Base-by-base conservation (phyloP, 352 stramenopile genomes). In the Pythium biforme region DNA sequence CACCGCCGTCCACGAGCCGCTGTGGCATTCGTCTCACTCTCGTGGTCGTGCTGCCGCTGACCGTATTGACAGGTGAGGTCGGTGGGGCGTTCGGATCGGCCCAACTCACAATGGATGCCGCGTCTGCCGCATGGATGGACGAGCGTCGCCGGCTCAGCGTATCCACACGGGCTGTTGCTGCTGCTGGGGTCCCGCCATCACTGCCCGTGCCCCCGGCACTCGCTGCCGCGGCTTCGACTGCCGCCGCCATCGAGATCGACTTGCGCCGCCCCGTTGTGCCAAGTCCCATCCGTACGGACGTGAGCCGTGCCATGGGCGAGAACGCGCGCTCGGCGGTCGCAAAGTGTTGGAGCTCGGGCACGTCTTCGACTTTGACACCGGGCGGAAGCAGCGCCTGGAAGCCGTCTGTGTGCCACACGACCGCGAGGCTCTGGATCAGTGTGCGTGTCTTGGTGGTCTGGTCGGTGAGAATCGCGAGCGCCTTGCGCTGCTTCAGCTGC, bases 331-430 rank as follows among this genome's bases (percentile, higher is more conserved):
- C 15, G 11, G 29, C 33, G 0, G n/a, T 20, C 8, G 52, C 37
- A 40, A 84, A 86, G 41, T 87, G 70, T 20, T 86, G 75, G 23
- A 90, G 50, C 3, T 79, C 63, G 0, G 78, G 76, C 1, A 79
- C 8, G 33, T 72, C 67, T 29, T 85, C 74, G 6, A 73, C 27
- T 11, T 49, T 53, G 9, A 78, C 27, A 0, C 67, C 74, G 0
- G 50, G 55, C 4, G 79, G 82, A 3, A 91, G 43, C 12, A 91
- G 29, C 0, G 68, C 77, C 33, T 81, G 58, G 8, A 89, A 55
- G 1, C 79, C 82, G 26, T 88, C 77, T 0, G 74, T 72, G 11
- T 81, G 72, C 79, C 79, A 91, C 64, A 89, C 71, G 25, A 76
- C 78, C 1, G 79, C 82, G 2, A 91, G 62, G 0, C 79, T 79